phyloP scores from a whole-genome alignment of 805 yeast species.

The Ogataea zsoltii region DNA sequence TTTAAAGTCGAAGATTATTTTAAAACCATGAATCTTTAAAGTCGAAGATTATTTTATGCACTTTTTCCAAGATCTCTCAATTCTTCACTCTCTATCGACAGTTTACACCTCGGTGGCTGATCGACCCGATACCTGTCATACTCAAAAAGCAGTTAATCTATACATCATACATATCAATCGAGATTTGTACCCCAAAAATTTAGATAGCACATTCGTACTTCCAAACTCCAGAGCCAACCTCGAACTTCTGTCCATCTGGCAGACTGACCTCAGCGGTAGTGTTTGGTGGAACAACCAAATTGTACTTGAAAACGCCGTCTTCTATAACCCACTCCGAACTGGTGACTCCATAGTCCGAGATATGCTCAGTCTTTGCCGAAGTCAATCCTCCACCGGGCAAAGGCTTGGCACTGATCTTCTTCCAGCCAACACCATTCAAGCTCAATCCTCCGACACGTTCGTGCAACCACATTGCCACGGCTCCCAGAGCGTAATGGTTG shows the following conservation, averaged over 20 bases:
- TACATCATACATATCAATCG: too few species aligned
- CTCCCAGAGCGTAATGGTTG: conserved; percentile 29
- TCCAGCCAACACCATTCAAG: conserved; percentile 22
- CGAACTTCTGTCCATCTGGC: conserved; percentile 14
- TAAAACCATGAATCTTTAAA: too few species aligned
- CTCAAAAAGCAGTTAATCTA: too few species aligned
- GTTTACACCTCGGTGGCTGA: too few species aligned
- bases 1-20: too few species aligned
- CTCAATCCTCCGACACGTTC: conserved; percentile 21
- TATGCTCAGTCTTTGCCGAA: conserved; percentile 10
- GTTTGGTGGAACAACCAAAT: conserved; percentile 14
- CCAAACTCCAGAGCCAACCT: conserved; percentile 17
- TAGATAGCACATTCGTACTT: conserved; percentile 3
- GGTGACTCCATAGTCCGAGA: conserved; percentile 14
- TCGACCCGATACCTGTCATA: too few species aligned
- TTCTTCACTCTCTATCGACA: too few species aligned
- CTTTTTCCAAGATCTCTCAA: too few species aligned
- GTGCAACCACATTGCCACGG: conserved; percentile 25
- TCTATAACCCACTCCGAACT: conserved; percentile 14
- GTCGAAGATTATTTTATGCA: too few species aligned
- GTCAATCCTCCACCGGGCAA: conserved; percentile 15
- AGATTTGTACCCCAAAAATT: too few species aligned
- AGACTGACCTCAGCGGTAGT: conserved; percentile 10
- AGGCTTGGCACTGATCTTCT: conserved; percentile 14
- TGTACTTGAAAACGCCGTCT: conserved; percentile 10